A percentile compares a stretch with the other conserved stretches of the same genome.
Conservation (phyloP, 1,284 basidiomycete genomes). For the Trichosporon ovoides region DNA sequence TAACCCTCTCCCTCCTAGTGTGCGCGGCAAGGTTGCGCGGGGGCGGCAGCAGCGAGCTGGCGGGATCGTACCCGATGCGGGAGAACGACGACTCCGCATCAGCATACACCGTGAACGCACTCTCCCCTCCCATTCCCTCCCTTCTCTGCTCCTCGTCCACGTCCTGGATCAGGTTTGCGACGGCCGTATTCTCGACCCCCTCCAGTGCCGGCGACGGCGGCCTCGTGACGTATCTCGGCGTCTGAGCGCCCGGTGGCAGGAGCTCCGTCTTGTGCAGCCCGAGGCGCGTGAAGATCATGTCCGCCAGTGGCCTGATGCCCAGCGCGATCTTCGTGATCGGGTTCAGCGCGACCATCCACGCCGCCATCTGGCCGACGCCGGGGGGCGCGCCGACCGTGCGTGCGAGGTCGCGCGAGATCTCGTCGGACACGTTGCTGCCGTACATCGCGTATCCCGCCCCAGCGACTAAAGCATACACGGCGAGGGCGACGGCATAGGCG, state of each 20-base stretch:
- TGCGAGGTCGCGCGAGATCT: conserved; percentile 79
- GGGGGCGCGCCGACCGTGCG: conserved; percentile 69
- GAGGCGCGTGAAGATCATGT: conserved; percentile 36
- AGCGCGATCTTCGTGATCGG: conserved; percentile 74
- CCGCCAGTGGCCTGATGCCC: conserved; percentile 61
- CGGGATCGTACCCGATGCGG: neutral
- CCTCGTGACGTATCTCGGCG: conserved; percentile 30
- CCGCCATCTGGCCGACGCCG: conserved; percentile 64
- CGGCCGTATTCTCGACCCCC: neutral
- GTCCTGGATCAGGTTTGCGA: neutral
- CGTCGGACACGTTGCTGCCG: conserved; percentile 71
- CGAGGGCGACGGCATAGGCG: conserved; percentile 62
- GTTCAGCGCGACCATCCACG: conserved; percentile 67
- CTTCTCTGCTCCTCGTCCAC: too few relatives aligned
- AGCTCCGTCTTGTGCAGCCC: conserved; percentile 39
- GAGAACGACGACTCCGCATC: neutral
- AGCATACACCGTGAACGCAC: neutral
- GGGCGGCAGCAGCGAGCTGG: neutral
- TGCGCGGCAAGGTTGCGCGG: conserved; percentile 15
- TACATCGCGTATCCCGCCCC: conserved; percentile 88
- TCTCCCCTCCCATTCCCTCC: too few relatives aligned
- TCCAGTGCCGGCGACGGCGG: conserved; percentile 18
- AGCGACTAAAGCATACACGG: conserved; percentile 73
- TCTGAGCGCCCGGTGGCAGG: conserved; percentile 28
- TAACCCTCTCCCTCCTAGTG: conserved; percentile 42